phyloP scores from a whole-genome alignment of 2,329 filamentous ascomycete genomes.

The Phialophora macrospora region DNA sequence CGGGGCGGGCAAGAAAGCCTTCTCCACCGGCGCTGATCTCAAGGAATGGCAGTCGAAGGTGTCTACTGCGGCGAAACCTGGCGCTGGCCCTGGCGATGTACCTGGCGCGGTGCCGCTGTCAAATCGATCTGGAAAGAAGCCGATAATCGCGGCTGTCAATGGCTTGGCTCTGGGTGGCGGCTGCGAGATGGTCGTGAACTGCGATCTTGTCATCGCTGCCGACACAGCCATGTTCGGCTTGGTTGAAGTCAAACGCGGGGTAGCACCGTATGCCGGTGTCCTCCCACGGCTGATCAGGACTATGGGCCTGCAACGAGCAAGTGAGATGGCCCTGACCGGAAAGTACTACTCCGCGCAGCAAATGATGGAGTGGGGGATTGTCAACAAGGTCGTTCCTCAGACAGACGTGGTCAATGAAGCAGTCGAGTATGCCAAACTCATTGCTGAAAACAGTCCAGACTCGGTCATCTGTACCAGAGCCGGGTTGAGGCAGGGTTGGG shows the following conservation, averaged over 20 bases:
- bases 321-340: slow-evolving; percentile 73
- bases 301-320: slow-evolving; percentile 69
- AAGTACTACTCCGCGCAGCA: slow-evolving; percentile 62
- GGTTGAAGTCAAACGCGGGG: slow-evolving; percentile 72
- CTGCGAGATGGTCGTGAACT: slow-evolving; percentile 75
- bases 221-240: slow-evolving; percentile 65
- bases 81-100: slow-evolving; percentile 3
- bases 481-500: slow-evolving; percentile 74
- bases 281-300: slow-evolving; percentile 69
- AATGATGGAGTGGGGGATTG: slow-evolving; percentile 68
- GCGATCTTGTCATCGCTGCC: slow-evolving; percentile 70
- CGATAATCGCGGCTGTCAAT: slow-evolving; percentile 75
- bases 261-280: slow-evolving; percentile 71
- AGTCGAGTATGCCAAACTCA: slow-evolving; percentile 63
- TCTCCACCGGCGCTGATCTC: slow-evolving; percentile 53
- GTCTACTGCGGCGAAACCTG: slow-evolving; percentile 3
- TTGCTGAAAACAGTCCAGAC: slow-evolving; percentile 73
- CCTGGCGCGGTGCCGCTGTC: slow-evolving; percentile 44
- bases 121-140: slow-evolving; percentile 71
- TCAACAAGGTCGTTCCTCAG: slow-evolving; percentile 56
- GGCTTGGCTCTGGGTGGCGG: slow-evolving; percentile 75
- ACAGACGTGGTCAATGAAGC: slow-evolving; percentile 47
- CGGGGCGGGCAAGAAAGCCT: slow-evolving; percentile 47
- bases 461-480: slow-evolving; percentile 72
- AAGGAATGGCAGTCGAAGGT: slow-evolving; percentile 47